phyloP scores from a whole-genome alignment of 768 basidiomycete genomes.

The Pulveroboletus sp. region DNA sequence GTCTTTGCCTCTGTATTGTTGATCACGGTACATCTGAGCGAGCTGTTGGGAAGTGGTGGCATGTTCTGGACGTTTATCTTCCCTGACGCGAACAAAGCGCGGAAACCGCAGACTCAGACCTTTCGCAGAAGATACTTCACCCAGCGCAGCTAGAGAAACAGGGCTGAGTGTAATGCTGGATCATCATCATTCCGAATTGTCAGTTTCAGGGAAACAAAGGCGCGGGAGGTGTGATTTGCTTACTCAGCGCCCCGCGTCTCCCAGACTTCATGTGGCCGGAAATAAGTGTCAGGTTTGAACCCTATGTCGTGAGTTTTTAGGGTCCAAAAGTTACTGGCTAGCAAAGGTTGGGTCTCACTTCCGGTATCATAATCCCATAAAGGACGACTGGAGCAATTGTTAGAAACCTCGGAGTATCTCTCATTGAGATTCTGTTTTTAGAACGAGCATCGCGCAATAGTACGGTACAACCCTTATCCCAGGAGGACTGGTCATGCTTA shows the following conservation, averaged over 20 bases:
- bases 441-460: not conserved
- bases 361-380: conserved; percentile 61
- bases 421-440: conserved; percentile 52
- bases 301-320: conserved; percentile 33
- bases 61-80: conserved; percentile 69
- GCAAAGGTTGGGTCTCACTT: conserved; percentile 38
- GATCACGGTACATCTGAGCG: conserved; percentile 61
- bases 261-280: conserved; percentile 78
- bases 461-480: not conserved
- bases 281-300: conserved; percentile 62
- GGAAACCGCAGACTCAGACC: conserved; percentile 88
- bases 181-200: conserved; percentile 1
- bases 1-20: conserved; percentile 41
- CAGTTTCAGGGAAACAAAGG: conserved; percentile 1
- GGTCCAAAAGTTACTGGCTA: not conserved
- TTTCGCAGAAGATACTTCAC: conserved; percentile 48
- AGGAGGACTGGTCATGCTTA: conserved; percentile 16
- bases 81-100: conserved; percentile 67
- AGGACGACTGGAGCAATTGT: conserved; percentile 47
- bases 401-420: conserved; percentile 55
- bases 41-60: conserved; percentile 72
- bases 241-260: conserved; percentile 80
- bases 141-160: conserved; percentile 73
- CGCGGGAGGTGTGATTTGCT: conserved; percentile 15
- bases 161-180: conserved; percentile 77